Percentiles rank a stretch among this genome's conserved stretches.
Evolutionary conservation across 495 filamentous ascomycete genomes (phyloP).

Genomic region (Lasiosphaeria hispida): DNA sequence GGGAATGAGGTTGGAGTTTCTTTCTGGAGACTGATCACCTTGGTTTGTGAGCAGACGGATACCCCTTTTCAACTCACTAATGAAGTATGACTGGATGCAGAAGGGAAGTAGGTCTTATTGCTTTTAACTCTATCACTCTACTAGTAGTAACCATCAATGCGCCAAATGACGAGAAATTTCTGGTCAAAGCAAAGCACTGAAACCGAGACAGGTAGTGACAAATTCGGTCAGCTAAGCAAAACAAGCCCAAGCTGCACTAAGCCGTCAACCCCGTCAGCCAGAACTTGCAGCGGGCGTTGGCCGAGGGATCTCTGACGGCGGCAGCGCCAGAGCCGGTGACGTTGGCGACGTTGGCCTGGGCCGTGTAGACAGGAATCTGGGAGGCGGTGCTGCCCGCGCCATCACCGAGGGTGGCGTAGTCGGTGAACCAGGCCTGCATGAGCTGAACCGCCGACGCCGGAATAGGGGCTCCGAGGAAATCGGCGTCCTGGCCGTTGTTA

Average conservation of each 20-base stretch:
- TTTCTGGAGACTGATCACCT: too few species aligned
- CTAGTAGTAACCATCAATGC: too few species aligned
- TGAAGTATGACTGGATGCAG: too few species aligned
- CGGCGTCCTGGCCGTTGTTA: slow-evolving; percentile 4
- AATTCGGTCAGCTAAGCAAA: too few species aligned
- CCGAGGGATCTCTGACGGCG: slow-evolving; percentile 6
- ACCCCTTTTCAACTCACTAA: too few species aligned
- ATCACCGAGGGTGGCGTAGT: not conserved
- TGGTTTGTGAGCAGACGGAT: too few species aligned
- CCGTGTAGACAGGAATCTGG: not conserved
- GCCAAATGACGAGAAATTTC: too few species aligned
- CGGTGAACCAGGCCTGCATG: slow-evolving; percentile 4
- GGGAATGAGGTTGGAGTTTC: too few species aligned
- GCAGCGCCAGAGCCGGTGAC: not conserved
- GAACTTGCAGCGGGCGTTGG: slow-evolving; percentile 3
- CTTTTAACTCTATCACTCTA: too few species aligned
- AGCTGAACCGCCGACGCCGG: not conserved
- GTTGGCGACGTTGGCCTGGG: not conserved
- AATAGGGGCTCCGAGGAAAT: slow-evolving; percentile 1
- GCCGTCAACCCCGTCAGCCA: slow-evolving; percentile 9
- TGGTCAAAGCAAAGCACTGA: too few species aligned
- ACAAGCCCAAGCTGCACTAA: not conserved
- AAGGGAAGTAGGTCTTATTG: too few species aligned
- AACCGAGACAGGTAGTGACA: too few species aligned
- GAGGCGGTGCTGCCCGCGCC: not conserved